phyloP scores from a whole-genome alignment of 2,329 filamentous ascomycete genomes.

The Trichoderma sp. region DNA sequence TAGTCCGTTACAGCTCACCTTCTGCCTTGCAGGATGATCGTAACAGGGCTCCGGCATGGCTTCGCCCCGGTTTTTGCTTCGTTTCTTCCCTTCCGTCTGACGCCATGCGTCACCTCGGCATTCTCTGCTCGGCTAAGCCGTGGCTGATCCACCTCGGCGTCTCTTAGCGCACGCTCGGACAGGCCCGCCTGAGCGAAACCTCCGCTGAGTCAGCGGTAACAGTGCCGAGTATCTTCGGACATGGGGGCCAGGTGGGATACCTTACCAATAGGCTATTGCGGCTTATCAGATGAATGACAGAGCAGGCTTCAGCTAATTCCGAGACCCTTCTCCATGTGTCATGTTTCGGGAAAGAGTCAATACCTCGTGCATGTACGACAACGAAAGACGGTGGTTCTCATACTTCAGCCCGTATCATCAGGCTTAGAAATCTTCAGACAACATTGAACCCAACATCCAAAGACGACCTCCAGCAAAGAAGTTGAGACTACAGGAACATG shows the following conservation, averaged over 20 bases:
- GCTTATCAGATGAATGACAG: neutral
- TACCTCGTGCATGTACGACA: neutral
- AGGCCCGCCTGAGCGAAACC: conserved; percentile 16
- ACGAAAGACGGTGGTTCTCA: too few species aligned
- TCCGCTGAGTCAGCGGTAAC: conserved; percentile 9
- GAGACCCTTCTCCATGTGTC: neutral
- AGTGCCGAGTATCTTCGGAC: neutral
- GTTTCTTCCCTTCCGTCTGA: neutral
- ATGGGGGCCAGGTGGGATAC: neutral
- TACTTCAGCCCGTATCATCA: too few species aligned
- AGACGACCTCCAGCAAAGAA: neutral
- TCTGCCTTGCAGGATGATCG: neutral
- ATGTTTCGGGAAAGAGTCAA: neutral
- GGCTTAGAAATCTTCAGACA: too few species aligned
- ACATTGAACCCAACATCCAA: neutral
- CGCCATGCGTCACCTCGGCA: conserved; percentile 11
- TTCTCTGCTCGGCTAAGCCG: neutral
- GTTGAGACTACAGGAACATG: conserved; percentile 22
- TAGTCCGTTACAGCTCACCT: neutral
- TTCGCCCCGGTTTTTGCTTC: neutral
- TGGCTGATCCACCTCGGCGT: conserved; percentile 5
- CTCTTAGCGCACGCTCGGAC: conserved; percentile 10
- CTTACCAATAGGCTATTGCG: neutral
- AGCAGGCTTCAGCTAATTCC: neutral
- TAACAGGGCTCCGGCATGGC: neutral